Percentiles rank a stretch among this genome's conserved stretches.
Conservation (phyloP, 495 filamentous ascomycete genomes). For the Talaromyces ruber region DNA sequence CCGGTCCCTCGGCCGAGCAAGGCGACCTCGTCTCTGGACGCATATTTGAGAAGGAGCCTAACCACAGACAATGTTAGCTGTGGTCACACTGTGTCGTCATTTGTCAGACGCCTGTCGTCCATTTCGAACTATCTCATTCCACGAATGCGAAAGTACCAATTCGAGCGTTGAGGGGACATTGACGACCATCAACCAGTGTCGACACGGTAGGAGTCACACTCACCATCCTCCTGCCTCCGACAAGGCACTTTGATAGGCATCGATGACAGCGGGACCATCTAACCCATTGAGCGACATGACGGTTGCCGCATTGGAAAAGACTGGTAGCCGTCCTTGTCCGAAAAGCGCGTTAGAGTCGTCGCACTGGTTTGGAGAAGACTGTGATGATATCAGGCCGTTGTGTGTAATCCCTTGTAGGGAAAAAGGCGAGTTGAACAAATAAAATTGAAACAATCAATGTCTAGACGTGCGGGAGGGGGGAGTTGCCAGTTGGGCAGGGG, state of each 20-base stretch:
- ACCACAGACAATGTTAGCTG: constrained; percentile 6
- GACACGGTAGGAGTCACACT: constrained; percentile 24
- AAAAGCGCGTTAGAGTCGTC: neutral
- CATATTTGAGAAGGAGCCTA: constrained; percentile 94
- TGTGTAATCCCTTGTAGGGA: neutral
- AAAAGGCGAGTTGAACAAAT: neutral
- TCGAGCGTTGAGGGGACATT: neutral
- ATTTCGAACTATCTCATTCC: neutral
- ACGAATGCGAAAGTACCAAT: neutral
- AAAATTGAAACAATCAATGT: neutral
- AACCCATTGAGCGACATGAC: constrained; percentile 96
- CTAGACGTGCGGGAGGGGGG: neutral
- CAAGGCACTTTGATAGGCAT: constrained; percentile 73
- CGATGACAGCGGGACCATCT: constrained; percentile 70
- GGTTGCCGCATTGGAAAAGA: constrained; percentile 32
- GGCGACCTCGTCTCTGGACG: constrained; percentile 79
- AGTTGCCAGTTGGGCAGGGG: neutral
- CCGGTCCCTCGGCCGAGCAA: constrained; percentile 69
- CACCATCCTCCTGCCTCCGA: constrained; percentile 93
- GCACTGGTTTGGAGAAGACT: neutral
- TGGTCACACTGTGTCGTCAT: constrained; percentile 2
- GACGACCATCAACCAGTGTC: constrained; percentile 1
- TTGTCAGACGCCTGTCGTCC: neutral
- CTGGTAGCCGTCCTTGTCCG: constrained; percentile 1
- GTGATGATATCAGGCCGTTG: neutral